Conservation (phyloP, 441 rosid species). For the Daphne laureola region DNA sequence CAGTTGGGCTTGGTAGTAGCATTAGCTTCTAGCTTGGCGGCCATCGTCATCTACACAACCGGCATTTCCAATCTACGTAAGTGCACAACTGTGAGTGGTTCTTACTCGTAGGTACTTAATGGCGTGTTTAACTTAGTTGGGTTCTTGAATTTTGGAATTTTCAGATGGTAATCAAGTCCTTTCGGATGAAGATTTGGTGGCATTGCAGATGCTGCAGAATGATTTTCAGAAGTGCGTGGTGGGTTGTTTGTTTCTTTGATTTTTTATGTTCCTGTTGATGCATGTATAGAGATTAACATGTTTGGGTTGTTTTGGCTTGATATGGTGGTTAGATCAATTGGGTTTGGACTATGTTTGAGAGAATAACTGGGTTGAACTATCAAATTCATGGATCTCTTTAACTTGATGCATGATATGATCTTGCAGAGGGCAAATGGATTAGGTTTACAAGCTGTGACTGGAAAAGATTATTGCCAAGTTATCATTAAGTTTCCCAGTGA, state of each 20-base stretch:
- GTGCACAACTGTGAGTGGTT: constrained; percentile 1
- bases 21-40: constrained; percentile 62
- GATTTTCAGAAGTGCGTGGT: constrained; percentile 87
- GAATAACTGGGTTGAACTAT: neutral
- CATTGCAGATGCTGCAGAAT: constrained; percentile 58
- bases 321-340: neutral
- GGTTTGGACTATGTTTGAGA: neutral
- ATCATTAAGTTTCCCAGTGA: constrained; percentile 58
- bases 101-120: neutral
- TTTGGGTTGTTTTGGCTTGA: constrained; percentile 4
- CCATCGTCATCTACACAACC: constrained; percentile 65
- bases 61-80: constrained; percentile 66
- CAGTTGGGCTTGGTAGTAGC: constrained; percentile 49
- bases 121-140: neutral
- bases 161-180: constrained; percentile 44
- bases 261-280: neutral
- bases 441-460: constrained; percentile 64
- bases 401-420: constrained; percentile 14
- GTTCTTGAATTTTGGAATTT: constrained; percentile 13
- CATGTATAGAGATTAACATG: neutral
- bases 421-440: constrained; percentile 83
- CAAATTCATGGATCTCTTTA: constrained; percentile 1
- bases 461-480: constrained; percentile 59
- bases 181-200: constrained; percentile 54
- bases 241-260: constrained; percentile 18